Percentiles rank a stretch among this genome's conserved stretches.
These are phyloP conservation scores for Apiotrichum domesticum DNA, from an alignment of 1,284 basidiomycete genomes.

Conservation along the genomic window DNA sequence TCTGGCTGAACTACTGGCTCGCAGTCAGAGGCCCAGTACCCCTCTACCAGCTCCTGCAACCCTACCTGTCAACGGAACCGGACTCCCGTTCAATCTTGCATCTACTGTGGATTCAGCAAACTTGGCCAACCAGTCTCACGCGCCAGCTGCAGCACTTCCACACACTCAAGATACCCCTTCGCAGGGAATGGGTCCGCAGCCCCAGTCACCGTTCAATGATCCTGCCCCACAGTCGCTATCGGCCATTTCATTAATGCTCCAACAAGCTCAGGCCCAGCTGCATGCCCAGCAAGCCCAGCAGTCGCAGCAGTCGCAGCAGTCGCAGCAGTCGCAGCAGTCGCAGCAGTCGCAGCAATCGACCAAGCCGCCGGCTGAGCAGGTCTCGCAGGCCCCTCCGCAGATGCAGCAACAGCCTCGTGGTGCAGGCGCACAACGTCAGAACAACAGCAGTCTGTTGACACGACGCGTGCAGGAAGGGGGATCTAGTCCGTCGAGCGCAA, in stretches of 20 bases:
- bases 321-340: too few species aligned
- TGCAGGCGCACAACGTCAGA: neutral
- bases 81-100: too few species aligned
- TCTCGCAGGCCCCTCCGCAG: neutral
- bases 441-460: conserved; percentile 24
- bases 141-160: too few species aligned
- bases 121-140: too few species aligned
- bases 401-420: neutral
- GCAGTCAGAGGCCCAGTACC: conserved; percentile 7
- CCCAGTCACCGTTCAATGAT: conserved; percentile 1
- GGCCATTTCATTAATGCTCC: conserved; percentile 3
- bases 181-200: neutral
- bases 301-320: neutral
- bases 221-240: conserved; percentile 3
- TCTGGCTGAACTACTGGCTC: conserved; percentile 10
- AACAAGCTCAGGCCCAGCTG: conserved; percentile 8
- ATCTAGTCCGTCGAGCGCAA: conserved; percentile 2
- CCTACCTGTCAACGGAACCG: neutral
- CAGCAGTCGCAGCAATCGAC: neutral
- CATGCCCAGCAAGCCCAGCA: conserved; percentile 7
- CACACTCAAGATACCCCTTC: too few species aligned
- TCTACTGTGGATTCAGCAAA: too few species aligned
- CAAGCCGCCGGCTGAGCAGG: too few species aligned
- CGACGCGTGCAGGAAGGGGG: conserved; percentile 24
- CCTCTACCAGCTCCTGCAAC: neutral